Conservation (phyloP, 768 basidiomycete genomes). For the Mycena leptocephala region DNA sequence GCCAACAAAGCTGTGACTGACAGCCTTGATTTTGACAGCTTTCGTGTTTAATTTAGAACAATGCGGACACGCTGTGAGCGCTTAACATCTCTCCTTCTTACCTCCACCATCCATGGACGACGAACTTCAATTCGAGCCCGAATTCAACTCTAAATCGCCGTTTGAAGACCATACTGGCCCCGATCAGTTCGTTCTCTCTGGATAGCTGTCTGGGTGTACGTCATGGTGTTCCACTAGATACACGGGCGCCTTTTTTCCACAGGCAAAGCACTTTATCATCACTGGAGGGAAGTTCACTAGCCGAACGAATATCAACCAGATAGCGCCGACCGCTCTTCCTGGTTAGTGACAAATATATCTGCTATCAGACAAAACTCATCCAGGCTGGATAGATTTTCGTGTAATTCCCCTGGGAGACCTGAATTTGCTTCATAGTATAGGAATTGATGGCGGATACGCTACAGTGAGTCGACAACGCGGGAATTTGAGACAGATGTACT, state of each 20-base stretch:
- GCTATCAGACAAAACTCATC: not conserved
- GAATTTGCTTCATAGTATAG: not conserved
- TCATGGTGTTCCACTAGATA: no score
- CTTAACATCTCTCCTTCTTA: no score
- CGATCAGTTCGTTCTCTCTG: no score
- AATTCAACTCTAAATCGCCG: no score
- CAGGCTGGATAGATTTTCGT: not conserved
- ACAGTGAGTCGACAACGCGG: not conserved
- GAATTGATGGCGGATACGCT: not conserved
- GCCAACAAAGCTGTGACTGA: no score
- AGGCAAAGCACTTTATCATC: not conserved
- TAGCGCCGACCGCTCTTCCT: not conserved
- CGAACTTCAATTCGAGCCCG: no score
- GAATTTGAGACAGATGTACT: not conserved
- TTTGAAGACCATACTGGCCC: no score
- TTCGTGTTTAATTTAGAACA: no score
- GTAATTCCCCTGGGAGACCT: constrained; percentile 14
- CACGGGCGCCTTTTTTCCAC: not conserved
- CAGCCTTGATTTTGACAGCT: no score
- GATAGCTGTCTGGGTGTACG: no score
- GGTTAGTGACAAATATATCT: not conserved
- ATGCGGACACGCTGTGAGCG: no score
- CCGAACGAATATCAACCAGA: not conserved
- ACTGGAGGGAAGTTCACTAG: not conserved
- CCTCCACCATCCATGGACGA: no score